Evolutionary conservation across 2,329 filamentous ascomycete genomes (phyloP).

Genomic region (Aspergillus floridensis): DNA sequence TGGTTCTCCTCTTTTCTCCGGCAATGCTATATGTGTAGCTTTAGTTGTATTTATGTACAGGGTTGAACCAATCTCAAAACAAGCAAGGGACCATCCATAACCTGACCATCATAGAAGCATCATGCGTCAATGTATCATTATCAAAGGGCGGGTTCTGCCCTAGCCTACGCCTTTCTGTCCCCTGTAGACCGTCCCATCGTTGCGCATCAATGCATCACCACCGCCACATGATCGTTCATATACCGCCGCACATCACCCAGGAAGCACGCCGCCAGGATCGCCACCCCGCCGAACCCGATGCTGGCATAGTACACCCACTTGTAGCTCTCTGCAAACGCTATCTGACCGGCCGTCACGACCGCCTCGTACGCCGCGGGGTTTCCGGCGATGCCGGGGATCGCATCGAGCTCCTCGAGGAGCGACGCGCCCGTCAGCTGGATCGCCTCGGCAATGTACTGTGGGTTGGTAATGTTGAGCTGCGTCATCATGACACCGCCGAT

Average conservation of each 20-base stretch:
- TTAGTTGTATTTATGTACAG: no score
- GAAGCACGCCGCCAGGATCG: conserved; percentile 58
- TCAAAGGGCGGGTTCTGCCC: no score
- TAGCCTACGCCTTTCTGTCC: no score
- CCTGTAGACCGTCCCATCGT: no score
- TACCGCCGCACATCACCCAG: conserved; percentile 59
- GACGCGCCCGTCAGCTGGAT: conserved; percentile 55
- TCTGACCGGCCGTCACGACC: conserved; percentile 56
- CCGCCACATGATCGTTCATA: conserved; percentile 59
- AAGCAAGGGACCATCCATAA: no score
- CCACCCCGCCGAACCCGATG: conserved; percentile 59
- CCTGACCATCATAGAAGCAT: no score
- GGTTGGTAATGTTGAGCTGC: conserved; percentile 51
- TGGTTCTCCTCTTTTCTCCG: no score
- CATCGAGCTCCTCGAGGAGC: conserved; percentile 49
- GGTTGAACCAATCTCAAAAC: no score
- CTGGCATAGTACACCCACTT: conserved; percentile 61
- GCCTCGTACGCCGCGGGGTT: conserved; percentile 51
- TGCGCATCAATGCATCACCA: conserved; percentile 36
- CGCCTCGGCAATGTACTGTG: conserved; percentile 47
- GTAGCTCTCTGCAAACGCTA: conserved; percentile 59
- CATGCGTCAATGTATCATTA: no score
- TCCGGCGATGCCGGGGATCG: conserved; percentile 53
- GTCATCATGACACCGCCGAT: conserved; percentile 53
- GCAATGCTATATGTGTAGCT: no score